phyloP scores from a whole-genome alignment of 2,329 filamentous ascomycete genomes.

The Fusarium duplospermum region DNA sequence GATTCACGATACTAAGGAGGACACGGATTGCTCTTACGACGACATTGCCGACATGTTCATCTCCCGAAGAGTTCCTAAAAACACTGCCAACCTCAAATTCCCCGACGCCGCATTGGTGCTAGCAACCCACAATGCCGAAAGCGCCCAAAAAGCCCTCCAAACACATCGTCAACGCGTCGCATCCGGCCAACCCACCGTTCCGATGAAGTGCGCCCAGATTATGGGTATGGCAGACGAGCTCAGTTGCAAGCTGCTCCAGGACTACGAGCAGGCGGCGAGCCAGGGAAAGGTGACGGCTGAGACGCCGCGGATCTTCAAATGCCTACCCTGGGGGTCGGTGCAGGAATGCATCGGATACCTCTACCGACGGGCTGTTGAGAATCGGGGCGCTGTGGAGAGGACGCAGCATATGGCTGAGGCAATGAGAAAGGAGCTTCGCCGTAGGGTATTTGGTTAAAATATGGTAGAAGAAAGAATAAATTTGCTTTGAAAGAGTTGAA shows the following conservation, averaged over 20 bases:
- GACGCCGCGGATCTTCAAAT: constrained; percentile 50
- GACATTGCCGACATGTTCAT: constrained; percentile 59
- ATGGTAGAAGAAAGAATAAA: not conserved
- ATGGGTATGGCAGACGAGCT: constrained; percentile 70
- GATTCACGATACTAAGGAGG: constrained; percentile 64
- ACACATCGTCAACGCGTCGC: constrained; percentile 56
- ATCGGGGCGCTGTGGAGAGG: constrained; percentile 51
- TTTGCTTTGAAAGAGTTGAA: not conserved
- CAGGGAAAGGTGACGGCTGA: constrained; percentile 16
- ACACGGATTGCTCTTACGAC: constrained; percentile 64
- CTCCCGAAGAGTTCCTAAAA: constrained; percentile 44
- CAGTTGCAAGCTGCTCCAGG: constrained; percentile 60
- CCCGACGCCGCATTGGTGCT: constrained; percentile 61
- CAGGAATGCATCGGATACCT: constrained; percentile 54
- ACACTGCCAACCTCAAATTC: constrained; percentile 44
- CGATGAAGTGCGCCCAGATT: constrained; percentile 63
- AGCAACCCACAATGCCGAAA: constrained; percentile 63
- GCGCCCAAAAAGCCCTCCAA: constrained; percentile 54
- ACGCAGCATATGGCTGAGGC: constrained; percentile 46
- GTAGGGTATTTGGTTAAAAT: constrained; percentile 37
- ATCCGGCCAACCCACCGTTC: constrained; percentile 43
- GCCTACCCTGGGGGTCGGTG: constrained; percentile 53
- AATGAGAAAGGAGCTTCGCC: constrained; percentile 45
- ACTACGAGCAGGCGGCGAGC: constrained; percentile 36
- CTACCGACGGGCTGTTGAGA: constrained; percentile 53